Conservation (phyloP, 108 stramenopile genomes). For the Cyclotella sp. region DNA sequence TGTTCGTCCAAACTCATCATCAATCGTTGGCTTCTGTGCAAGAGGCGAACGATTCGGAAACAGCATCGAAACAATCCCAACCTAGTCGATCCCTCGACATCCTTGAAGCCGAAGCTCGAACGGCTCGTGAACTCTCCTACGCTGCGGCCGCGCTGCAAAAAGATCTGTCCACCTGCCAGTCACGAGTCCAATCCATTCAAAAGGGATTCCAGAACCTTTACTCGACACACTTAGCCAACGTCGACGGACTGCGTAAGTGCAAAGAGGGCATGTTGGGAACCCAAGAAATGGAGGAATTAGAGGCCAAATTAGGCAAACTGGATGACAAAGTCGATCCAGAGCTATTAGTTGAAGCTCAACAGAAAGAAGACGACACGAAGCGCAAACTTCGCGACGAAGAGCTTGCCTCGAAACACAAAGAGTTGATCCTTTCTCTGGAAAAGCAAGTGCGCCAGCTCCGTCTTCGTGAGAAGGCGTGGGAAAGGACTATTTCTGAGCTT, state of each 20-base stretch:
- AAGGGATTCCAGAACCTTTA: constrained; percentile 37
- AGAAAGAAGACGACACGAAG: constrained; percentile 10
- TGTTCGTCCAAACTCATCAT: background rate
- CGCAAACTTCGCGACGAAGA: constrained; percentile 11
- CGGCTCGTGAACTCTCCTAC: constrained; percentile 36
- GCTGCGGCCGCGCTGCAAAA: constrained; percentile 15
- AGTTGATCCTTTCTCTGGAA: constrained; percentile 29
- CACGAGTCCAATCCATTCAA: constrained; percentile 26
- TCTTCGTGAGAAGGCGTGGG: constrained; percentile 45
- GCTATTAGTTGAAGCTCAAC: constrained; percentile 21
- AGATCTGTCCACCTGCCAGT: constrained; percentile 29
- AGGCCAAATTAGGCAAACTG: background rate
- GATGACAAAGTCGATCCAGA: constrained; percentile 1
- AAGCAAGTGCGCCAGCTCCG: constrained; percentile 29
- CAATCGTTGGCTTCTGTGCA: constrained; percentile 3
- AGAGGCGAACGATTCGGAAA: background rate
- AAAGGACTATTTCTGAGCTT: constrained; percentile 42
- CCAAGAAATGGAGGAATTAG: constrained; percentile 12
- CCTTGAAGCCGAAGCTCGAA: constrained; percentile 48
- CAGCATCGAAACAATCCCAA: background rate
- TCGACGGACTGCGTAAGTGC: constrained; percentile 38
- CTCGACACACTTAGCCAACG: constrained; percentile 21
- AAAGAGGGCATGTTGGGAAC: constrained; percentile 30
- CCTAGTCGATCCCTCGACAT: constrained; percentile 26
- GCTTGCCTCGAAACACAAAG: constrained; percentile 16